A percentile compares a stretch with the other conserved stretches of the same genome.
Conservation (phyloP, 768 basidiomycete species). For the Suillus fuscotomentosus region DNA sequence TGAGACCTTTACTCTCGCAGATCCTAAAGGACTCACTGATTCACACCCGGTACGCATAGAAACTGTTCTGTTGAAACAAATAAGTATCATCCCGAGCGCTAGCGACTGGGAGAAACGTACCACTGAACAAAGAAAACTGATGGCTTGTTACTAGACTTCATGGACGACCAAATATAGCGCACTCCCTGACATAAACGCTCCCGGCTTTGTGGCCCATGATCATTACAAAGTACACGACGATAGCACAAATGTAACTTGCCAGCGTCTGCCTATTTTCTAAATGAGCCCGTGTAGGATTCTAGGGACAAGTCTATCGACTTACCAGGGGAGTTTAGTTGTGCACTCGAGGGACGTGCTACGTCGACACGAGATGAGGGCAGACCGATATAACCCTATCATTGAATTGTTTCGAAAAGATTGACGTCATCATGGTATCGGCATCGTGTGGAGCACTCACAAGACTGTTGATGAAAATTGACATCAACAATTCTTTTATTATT, state of each 20-base stretch:
- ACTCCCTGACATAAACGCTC: neutral
- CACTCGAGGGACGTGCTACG: neutral
- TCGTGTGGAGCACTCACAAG: too few relatives aligned
- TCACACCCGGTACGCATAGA: conserved; percentile 25
- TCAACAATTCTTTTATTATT: too few relatives aligned
- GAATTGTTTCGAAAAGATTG: neutral
- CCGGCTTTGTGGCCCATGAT: neutral
- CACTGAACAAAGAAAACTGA: conserved; percentile 22
- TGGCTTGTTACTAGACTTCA: neutral
- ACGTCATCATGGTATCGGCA: neutral
- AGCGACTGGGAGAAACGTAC: conserved; percentile 5
- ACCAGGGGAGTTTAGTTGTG: neutral
- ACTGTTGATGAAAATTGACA: too few relatives aligned
- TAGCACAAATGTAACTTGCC: neutral
- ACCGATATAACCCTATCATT: neutral
- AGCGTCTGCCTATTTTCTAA: neutral
- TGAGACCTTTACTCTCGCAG: neutral
- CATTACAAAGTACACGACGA: neutral
- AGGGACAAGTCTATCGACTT: neutral
- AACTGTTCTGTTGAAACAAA: conserved; percentile 11
- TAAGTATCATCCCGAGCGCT: too few relatives aligned
- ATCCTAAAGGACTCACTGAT: conserved; percentile 16
- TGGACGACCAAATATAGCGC: neutral
- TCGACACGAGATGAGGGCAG: neutral
- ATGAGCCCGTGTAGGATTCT: neutral